Evolutionary conservation across 2,329 filamentous ascomycete species (phyloP).

Genomic region (Cladosporium sp.): DNA sequence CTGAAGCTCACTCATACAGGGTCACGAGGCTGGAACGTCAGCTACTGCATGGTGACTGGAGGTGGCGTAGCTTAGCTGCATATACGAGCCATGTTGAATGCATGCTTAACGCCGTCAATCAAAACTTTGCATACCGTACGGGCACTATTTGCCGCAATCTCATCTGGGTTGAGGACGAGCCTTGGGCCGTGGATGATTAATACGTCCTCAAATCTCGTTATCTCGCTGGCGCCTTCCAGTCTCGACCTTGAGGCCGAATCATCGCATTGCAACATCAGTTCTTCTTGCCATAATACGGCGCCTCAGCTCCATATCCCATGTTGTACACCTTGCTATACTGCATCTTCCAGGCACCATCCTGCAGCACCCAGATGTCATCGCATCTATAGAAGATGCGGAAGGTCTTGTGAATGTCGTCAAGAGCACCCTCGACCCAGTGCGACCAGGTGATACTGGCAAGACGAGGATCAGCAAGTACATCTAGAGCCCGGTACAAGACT

Average conservation of each 20-base stretch:
- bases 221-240: not conserved
- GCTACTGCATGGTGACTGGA: not conserved
- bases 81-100: not conserved
- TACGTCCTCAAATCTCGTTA: not conserved
- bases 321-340: conserved; percentile 23
- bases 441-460: conserved; percentile 21
- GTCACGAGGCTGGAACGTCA: not conserved
- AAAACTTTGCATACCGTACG: not conserved
- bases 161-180: not conserved
- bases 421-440: conserved; percentile 20
- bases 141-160: not conserved
- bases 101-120: not conserved
- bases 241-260: not conserved
- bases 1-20: not conserved
- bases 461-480: not conserved
- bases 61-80: not conserved
- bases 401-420: conserved; percentile 22
- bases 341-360: conserved; percentile 24
- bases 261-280: not conserved
- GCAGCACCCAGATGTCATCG: conserved; percentile 25
- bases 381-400: conserved; percentile 23
- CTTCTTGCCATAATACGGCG: conserved; percentile 18
- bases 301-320: conserved; percentile 21
- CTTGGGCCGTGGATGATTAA: not conserved
- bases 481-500: not conserved